Conservation (phyloP, 2,329 filamentous ascomycete species). For the Colletotrichum navitas region DNA sequence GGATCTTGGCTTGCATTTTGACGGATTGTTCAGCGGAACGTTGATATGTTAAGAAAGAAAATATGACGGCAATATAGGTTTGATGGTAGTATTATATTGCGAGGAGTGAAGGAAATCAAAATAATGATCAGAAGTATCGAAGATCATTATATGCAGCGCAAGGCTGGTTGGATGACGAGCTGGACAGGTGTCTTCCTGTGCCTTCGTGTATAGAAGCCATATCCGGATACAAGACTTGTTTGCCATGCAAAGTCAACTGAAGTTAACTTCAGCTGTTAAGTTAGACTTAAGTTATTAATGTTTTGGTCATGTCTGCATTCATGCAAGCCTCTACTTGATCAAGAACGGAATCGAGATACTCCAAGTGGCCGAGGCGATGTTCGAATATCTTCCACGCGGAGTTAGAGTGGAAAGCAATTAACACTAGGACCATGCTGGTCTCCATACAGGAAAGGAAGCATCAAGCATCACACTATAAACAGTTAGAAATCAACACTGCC, state of each 20-base stretch:
- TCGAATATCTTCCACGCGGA: background rate
- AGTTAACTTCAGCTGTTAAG: background rate
- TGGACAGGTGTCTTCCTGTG: background rate
- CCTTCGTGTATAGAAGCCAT: background rate
- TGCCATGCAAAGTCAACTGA: background rate
- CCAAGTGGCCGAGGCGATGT: background rate
- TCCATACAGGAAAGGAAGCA: background rate
- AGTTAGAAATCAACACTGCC: background rate
- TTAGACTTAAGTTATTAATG: background rate
- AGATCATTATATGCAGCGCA: background rate
- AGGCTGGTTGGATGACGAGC: background rate
- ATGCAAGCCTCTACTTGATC: background rate
- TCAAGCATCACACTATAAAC: background rate
- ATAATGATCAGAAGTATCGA: background rate
- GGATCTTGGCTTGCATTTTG: constrained; percentile 1
- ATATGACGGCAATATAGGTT: too few relatives aligned
- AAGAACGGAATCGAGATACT: background rate
- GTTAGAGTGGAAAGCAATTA: background rate
- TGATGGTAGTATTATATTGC: background rate
- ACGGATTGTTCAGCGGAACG: background rate
- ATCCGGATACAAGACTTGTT: background rate
- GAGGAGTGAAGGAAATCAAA: background rate
- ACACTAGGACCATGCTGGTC: background rate
- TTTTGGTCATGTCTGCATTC: background rate
- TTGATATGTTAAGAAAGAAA: background rate